Base-by-base conservation (phyloP, 192 early-diverging fungal genomes). In the Backusella morwellensis region DNA sequence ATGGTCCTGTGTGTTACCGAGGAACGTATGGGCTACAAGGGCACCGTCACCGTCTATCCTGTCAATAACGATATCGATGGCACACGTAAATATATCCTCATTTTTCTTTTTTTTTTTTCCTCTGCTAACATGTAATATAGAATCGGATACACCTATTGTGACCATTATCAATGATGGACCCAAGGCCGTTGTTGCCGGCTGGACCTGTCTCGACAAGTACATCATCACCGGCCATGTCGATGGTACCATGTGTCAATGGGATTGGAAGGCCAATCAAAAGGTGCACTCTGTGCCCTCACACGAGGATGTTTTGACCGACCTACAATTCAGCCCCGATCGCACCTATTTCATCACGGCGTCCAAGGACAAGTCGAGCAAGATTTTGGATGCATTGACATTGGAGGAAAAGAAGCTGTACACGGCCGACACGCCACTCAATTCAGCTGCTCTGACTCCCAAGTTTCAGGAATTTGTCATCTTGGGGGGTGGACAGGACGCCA, bases 401-500 rank as follows among this genome's bases (percentile, higher is more conserved):
- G 88, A 91, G 73, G 85, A 90, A 32, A 88, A 97, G 79, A 98
- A 98, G 88, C 87, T 85, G 67, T 99, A 91, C 83, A 83, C 85
- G 63, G 93, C 97, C 7, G 93, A 96, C 79, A 93, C 96, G 32
- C 92, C 93, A 15, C 88, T 98, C 74, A 99, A 98, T 88, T 93
- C 96, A 29, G 98, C 98, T 3, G 82, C 93, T 1, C 89, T 99
- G 59, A 96, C 95, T 35, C 98, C 98, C 36, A 90, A 88, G 68
- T 77, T 84, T 54, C 91, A 94, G 83, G 91, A 95, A 66, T 90
- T 94, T 80, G 93, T 96, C 32, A 87, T 95, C 74, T 83, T 96
- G 47, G 98, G 98, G 73, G 98, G 98, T 90, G 98, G 98, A 79
- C 98, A 99, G 87, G 97, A 97, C 81, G 97, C 98, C 52, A 98